Base-by-base conservation (phyloP, 225 moss, liverwort and hornwort genomes). In the Marchantia paleacea region DNA sequence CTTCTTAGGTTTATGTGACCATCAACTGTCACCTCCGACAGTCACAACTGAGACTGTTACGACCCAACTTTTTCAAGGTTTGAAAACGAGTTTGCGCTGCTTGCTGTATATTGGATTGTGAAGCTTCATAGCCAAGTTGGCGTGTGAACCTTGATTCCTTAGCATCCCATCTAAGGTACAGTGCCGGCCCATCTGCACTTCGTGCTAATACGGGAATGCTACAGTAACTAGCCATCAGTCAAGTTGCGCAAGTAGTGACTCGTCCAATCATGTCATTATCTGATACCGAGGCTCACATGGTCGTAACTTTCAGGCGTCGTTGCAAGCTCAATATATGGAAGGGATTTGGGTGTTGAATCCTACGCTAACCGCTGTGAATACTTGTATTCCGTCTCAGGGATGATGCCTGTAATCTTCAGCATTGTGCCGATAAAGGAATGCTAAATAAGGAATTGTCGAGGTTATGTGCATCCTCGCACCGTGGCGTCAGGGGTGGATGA, bases 151-250 rank as follows among this genome's bases (percentile, higher is more conserved):
- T 5, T 39, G 20, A 10, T 20, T 0, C 8, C 19, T 39, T 6
- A 69, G 69, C 69, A 69, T 69, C 39, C 39, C 39, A 69, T 69
- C 69, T 69, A 69, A 69, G 69, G 69, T 69, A 39, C 69, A 69
- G 39, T 39, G 69, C 18, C 11, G 31, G 69, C 15, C 18, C 3
- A 15, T 69, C 47, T 31, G 22, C 24, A 10, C 51, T n/a, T 6
- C 28, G 71, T 71, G 50, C 49, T 24, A 72, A 20, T 72, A 50
- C 50, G 15, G 19, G 71, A 48, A 52, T 72, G 39, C 39, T 39
- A 39, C 39, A 39, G 2, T 39, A 39, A 39, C 39, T 5, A 2
- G 39, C 39, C 39, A 39, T 39, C 39, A 39, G 39, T 39, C 39
- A 39, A 39, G 39, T 39, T 39, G 39, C 39, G 39, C 39, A 39